A percentile compares a stretch with the other conserved stretches of the same genome.
These are phyloP conservation scores for Acarospora socialis DNA, from an alignment of 2,329 filamentous ascomycete species.

Conservation along the genomic window DNA sequence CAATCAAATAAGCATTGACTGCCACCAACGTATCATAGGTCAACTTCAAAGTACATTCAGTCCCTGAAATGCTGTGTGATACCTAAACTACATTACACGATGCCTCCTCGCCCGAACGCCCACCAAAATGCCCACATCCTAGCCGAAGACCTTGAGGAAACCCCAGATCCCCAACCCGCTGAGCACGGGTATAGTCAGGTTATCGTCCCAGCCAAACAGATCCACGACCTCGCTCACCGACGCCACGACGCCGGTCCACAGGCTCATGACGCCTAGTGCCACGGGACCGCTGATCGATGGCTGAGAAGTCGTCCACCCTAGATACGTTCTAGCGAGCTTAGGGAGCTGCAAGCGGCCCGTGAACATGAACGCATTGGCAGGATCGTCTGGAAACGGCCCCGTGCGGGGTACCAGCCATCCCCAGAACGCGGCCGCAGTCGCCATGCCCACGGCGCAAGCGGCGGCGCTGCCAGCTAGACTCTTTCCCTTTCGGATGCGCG, in stretches of 20 bases:
- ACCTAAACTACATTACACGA: not conserved
- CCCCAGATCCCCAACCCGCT: constrained; percentile 82
- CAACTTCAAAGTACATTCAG: too few relatives aligned
- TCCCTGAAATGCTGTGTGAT: too few relatives aligned
- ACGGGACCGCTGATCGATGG: constrained; percentile 52
- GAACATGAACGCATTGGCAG: constrained; percentile 64
- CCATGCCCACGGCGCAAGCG: constrained; percentile 68
- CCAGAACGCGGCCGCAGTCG: constrained; percentile 76
- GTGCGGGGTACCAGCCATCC: constrained; percentile 62
- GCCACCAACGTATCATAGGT: too few relatives aligned
- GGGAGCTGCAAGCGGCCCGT: constrained; percentile 62
- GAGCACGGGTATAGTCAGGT: constrained; percentile 86
- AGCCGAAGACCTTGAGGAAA: constrained; percentile 74
- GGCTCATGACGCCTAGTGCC: constrained; percentile 66
- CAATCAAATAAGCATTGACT: too few relatives aligned
- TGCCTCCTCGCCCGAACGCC: constrained; percentile 1
- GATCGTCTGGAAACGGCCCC: constrained; percentile 54
- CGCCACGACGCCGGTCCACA: constrained; percentile 79
- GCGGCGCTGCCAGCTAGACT: constrained; percentile 79
- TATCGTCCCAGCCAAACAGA: constrained; percentile 90
- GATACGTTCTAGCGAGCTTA: constrained; percentile 29
- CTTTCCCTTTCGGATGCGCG: constrained; percentile 72
- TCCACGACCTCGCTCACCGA: constrained; percentile 83
- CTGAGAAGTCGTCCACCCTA: constrained; percentile 47
- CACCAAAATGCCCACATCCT: too few relatives aligned